Conservation (phyloP, 257 asterid genomes). For the Nicotiana tomentosiformis region DNA sequence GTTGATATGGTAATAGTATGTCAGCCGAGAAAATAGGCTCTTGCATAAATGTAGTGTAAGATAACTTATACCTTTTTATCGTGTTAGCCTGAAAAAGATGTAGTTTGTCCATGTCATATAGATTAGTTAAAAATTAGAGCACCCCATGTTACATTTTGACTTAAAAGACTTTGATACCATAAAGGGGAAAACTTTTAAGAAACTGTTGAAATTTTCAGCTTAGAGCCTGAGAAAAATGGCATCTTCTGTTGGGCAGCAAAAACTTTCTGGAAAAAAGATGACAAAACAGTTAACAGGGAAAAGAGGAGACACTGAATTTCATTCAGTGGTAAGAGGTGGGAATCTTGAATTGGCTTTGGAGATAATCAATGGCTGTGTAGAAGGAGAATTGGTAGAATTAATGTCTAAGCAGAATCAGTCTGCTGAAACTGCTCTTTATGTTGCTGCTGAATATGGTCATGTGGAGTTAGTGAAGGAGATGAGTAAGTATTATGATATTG, state of each 20-base stretch:
- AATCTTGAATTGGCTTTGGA: constrained; percentile 38
- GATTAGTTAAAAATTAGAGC: neutral
- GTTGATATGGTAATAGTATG: too few relatives aligned
- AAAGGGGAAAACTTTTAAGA: neutral
- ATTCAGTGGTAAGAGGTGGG: constrained; percentile 60
- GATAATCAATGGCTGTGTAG: constrained; percentile 28
- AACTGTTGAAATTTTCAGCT: neutral
- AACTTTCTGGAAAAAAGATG: constrained; percentile 27
- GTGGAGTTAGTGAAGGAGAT: constrained; percentile 51
- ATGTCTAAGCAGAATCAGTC: constrained; percentile 59
- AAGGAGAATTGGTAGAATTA: constrained; percentile 31
- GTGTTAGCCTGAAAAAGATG: neutral
- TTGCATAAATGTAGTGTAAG: too few relatives aligned
- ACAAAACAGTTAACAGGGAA: constrained; percentile 65
- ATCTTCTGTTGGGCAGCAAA: constrained; percentile 16
- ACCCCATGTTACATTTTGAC: neutral
- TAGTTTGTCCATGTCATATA: neutral
- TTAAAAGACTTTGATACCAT: neutral
- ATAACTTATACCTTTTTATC: too few relatives aligned
- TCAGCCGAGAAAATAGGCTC: accelerated
- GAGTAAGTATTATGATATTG: constrained; percentile 41
- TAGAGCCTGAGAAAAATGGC: neutral
- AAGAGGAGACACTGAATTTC: constrained; percentile 55
- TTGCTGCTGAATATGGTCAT: constrained; percentile 61
- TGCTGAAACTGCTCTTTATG: constrained; percentile 65